Evolutionary conservation across 1,284 basidiomycete species (phyloP).

Genomic region (Ustilago xerochloae): DNA sequence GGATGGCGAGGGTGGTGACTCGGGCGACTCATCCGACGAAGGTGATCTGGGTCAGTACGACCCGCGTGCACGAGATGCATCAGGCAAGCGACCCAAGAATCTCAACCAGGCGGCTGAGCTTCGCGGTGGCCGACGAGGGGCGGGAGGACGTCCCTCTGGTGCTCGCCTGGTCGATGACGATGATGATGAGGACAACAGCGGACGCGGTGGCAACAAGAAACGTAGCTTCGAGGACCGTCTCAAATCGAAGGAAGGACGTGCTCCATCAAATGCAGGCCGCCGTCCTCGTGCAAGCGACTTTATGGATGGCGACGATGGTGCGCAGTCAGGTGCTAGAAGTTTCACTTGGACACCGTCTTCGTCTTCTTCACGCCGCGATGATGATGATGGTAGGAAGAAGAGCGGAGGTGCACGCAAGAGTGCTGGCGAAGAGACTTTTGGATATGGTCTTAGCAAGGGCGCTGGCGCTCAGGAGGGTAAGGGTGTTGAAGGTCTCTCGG

Average conservation of each 20-base stretch:
- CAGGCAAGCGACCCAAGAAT: slow-evolving; percentile 70
- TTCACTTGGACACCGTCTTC: slow-evolving; percentile 61
- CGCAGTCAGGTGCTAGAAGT: slow-evolving; percentile 19
- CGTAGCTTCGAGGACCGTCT: slow-evolving; percentile 44
- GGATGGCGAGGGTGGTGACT: slow-evolving; percentile 47
- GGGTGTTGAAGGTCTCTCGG: slow-evolving; percentile 82
- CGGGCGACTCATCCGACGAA: slow-evolving; percentile 70
- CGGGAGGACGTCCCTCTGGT: slow-evolving; percentile 18
- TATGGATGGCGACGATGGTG: slow-evolving; percentile 28
- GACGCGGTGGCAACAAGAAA: slow-evolving; percentile 42
- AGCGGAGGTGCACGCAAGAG: slow-evolving; percentile 6
- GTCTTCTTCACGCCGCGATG: slow-evolving; percentile 5
- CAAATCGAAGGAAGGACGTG: slow-evolving; percentile 11
- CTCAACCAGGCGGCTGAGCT: slow-evolving; percentile 67
- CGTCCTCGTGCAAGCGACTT: slow-evolving; percentile 37
- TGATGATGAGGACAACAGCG: slow-evolving; percentile 26
- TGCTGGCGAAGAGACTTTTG: slow-evolving; percentile 72
- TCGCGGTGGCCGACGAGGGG: slow-evolving; percentile 64
- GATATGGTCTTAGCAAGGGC: slow-evolving; percentile 63
- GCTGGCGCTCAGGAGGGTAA: slow-evolving; percentile 63
- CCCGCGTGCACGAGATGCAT: slow-evolving; percentile 59
- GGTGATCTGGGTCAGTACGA: slow-evolving; percentile 52
- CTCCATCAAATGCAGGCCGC: not conserved
- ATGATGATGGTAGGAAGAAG: slow-evolving; percentile 7
- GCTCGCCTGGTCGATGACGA: slow-evolving; percentile 48